phyloP scores from a whole-genome alignment of 140 eudicot genomes.

The Flaveria floridana region DNA sequence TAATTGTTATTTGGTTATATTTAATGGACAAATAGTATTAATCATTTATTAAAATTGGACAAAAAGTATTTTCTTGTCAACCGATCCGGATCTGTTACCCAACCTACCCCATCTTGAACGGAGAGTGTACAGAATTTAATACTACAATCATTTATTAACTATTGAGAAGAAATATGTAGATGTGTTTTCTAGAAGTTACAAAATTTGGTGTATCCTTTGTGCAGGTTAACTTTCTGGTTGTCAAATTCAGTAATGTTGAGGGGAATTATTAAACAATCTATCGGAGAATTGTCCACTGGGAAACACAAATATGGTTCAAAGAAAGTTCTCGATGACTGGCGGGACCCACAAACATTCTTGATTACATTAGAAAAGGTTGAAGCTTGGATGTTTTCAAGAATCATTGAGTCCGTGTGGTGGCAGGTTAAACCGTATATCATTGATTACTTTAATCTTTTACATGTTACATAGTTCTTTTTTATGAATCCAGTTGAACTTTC shows the following conservation, averaged over 20 bases:
- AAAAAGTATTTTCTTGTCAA: not conserved
- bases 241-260: conserved; percentile 82
- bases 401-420: conserved; percentile 92
- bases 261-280: conserved; percentile 60
- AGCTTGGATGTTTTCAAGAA: conserved; percentile 82
- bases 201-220: conserved; percentile 26
- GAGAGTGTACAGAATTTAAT: not conserved
- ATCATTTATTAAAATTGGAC: not conserved
- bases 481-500: conserved; percentile 10
- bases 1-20: not conserved
- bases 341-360: conserved; percentile 63
- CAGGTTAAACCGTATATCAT: conserved; percentile 39
- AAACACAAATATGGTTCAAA: conserved; percentile 34
- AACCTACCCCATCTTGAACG: not conserved
- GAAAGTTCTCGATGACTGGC: conserved; percentile 61
- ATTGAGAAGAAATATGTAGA: not conserved
- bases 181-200: conserved; percentile 10
- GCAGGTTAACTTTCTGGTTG: conserved; percentile 91
- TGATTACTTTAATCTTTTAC: not conserved
- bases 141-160: not conserved
- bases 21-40: not conserved
- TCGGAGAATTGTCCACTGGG: conserved; percentile 18
- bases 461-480: not conserved
- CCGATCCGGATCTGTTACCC: not conserved
- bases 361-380: conserved; percentile 71